Percentiles rank a stretch among this genome's conserved stretches.
phyloP scores from a whole-genome alignment of 1,284 basidiomycete genomes.

The Rhodotorula sp. region DNA sequence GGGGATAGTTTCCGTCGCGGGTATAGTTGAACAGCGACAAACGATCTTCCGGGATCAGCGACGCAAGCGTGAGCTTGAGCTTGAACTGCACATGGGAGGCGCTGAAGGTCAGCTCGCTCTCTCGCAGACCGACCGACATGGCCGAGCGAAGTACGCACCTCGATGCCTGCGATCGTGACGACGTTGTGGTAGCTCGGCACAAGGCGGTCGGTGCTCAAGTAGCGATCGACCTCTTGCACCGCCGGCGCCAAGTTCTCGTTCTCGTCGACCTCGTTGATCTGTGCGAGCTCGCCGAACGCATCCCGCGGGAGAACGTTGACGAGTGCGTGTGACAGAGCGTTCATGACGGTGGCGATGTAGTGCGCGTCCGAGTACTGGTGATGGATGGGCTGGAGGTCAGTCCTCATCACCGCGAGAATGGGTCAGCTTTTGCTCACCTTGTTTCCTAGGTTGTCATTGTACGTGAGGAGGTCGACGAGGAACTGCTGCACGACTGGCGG shows the following conservation, averaged over 20 bases:
- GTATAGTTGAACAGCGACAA: conserved; percentile 83
- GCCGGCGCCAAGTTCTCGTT: conserved; percentile 67
- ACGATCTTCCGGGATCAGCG: conserved; percentile 76
- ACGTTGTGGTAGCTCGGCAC: conserved; percentile 94
- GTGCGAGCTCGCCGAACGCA: conserved; percentile 23
- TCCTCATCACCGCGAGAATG: not conserved
- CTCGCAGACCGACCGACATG: not conserved
- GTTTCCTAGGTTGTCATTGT: conserved; percentile 94
- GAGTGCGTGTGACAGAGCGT: conserved; percentile 72
- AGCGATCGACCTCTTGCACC: conserved; percentile 77
- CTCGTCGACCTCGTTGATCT: conserved; percentile 63
- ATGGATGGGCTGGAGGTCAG: not conserved
- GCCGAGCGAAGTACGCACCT: conserved; percentile 58
- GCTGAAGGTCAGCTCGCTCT: not conserved
- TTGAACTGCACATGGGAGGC: conserved; percentile 61
- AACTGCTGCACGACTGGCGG: conserved; percentile 85
- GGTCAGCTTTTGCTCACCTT: conserved; percentile 58
- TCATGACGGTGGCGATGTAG: conserved; percentile 84
- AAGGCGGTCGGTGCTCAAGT: conserved; percentile 88
- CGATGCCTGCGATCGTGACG: conserved; percentile 82
- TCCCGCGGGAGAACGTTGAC: conserved; percentile 56
- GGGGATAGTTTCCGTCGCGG: conserved; percentile 89
- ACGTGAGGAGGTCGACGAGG: conserved; percentile 81
- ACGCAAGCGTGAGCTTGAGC: conserved; percentile 72
- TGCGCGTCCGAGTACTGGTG: conserved; percentile 81